Evolutionary conservation across 2,329 filamentous ascomycete genomes (phyloP), one percentile per base, ranked within the genome.

Genomic region (Trichothecium sympodiale): DNA sequence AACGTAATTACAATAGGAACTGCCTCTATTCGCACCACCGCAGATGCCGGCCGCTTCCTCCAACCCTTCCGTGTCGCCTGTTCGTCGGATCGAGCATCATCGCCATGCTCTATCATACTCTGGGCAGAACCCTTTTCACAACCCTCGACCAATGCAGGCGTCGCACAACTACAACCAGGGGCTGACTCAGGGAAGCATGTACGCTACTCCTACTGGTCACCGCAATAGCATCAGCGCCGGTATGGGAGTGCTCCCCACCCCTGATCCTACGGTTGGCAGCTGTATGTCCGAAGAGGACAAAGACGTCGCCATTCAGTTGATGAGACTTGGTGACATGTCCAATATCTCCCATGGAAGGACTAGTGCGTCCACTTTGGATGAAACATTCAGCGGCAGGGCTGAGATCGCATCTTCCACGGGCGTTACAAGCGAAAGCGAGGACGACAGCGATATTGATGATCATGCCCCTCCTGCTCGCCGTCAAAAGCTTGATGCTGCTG

Each of bases 241-340:
- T 26, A 55, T 44, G 59, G 55, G 79, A 37, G 74, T 93, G 46
- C 67, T 95, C 43, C 88, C 88, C 15, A 98, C 91, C 3, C 91
- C 91, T 17, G 91, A 96, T 50, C 89, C 89, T n/a, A 98, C 91
- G 10, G 83, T 96, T 48, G 85, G 85, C 37, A 96, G 89, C 61
- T 93, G 86, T 57, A 89, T 98, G 58, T 96, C 89, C 12, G 91
- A 98, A 55, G 91, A 98, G 59, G 76, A 80, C 47, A 80, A 80
- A 53, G 91, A 98, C 60, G 91, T 96, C 42, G 91, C 91, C 38
- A 80, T 95, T 54, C 91, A 96, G 62, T 69, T 98, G 51, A 96
- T 98, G 80, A 83, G 89, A 47, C 74, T 98, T 37, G 88, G 91
- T 31, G 88, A 95, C 55, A 85, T 88, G 48, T 91, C 87, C 38